phyloP scores from a whole-genome alignment of 2,329 filamentous ascomycete species.

The Niveomyces coronatus region DNA sequence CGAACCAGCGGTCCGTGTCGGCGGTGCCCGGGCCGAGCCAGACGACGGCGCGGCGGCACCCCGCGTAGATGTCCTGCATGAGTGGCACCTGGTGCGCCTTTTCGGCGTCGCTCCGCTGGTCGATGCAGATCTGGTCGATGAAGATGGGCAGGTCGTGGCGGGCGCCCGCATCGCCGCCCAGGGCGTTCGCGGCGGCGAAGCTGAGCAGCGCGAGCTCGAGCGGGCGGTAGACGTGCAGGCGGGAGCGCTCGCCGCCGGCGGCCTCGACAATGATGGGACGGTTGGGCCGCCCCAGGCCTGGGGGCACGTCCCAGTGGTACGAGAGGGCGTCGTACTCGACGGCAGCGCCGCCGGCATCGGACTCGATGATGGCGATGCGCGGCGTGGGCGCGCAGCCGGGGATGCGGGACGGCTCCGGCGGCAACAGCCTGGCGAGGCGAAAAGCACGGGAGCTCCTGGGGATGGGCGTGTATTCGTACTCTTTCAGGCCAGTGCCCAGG shows the following conservation, averaged over 20 bases:
- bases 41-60: conserved; percentile 15
- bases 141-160: conserved; percentile 16
- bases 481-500: conserved; percentile 2
- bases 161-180: not conserved
- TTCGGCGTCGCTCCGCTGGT: conserved; percentile 17
- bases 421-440: conserved; percentile 17
- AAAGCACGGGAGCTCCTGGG: conserved; percentile 11
- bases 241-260: conserved; percentile 1
- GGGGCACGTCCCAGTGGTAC: conserved; percentile 19
- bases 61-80: conserved; percentile 21
- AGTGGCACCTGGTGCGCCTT: conserved; percentile 19
- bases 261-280: conserved; percentile 19
- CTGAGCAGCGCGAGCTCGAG: conserved; percentile 20
- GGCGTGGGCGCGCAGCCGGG: conserved; percentile 15
- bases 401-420: conserved; percentile 12
- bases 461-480: conserved; percentile 10
- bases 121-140: conserved; percentile 23
- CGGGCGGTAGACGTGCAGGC: conserved; percentile 18
- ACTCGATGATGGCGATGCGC: conserved; percentile 19
- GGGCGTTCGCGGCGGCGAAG: conserved; percentile 9
- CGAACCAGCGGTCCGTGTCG: conserved; percentile 15
- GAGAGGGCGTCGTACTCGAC: conserved; percentile 20
- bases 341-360: conserved; percentile 6
- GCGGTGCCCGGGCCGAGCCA: conserved; percentile 19
- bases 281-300: conserved; percentile 9